Evolutionary conservation across 768 basidiomycete species (phyloP).

Genomic region (Suillus spraguei): DNA sequence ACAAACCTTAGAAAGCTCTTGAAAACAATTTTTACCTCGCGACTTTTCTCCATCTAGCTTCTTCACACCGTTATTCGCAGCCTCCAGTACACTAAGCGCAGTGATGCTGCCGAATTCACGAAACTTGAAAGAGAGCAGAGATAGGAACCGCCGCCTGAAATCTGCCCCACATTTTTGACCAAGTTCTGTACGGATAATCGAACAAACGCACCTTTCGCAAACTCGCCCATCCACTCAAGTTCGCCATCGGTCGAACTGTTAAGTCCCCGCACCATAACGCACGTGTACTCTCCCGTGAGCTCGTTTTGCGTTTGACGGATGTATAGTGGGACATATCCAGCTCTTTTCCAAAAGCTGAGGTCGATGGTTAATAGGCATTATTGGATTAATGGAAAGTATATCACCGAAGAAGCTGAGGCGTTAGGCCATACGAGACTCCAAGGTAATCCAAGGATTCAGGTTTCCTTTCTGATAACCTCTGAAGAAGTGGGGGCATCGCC

Average conservation of each 20-base stretch:
- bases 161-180: constrained; percentile 48
- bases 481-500: constrained; percentile 91
- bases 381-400: constrained; percentile 17
- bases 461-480: constrained; percentile 85
- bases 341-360: constrained; percentile 92
- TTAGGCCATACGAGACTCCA: constrained; percentile 95
- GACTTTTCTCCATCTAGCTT: constrained; percentile 41
- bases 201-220: constrained; percentile 65
- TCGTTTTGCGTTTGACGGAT: constrained; percentile 93
- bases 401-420: constrained; percentile 77
- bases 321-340: constrained; percentile 90
- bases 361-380: neutral
- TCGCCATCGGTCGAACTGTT: constrained; percentile 64
- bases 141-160: constrained; percentile 88
- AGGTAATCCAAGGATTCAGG: constrained; percentile 93
- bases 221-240: constrained; percentile 85
- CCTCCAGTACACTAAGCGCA: constrained; percentile 87
- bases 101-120: constrained; percentile 90
- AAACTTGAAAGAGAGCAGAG: constrained; percentile 92
- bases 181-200: neutral
- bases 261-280: constrained; percentile 91
- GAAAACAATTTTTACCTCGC: constrained; percentile 31
- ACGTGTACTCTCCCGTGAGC: constrained; percentile 94
- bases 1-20: neutral
- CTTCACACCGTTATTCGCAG: constrained; percentile 67